phyloP scores from a whole-genome alignment of 2,329 filamentous ascomycete genomes.

The Alternaria gansuensis region DNA sequence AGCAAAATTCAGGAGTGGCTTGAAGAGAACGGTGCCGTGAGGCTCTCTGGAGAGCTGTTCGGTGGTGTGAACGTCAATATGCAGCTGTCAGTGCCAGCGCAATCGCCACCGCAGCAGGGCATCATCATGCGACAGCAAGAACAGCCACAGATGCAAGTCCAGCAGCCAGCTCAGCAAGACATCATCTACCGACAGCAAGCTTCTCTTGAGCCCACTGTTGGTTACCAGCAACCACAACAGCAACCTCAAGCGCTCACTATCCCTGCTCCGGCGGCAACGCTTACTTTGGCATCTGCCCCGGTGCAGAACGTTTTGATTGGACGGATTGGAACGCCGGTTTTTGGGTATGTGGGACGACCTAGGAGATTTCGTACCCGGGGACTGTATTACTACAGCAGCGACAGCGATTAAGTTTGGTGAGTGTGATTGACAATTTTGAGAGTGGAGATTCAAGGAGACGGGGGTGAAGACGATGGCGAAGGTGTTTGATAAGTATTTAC shows the following conservation, averaged over 20 bases:
- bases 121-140: background rate
- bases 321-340: background rate
- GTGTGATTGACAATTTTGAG: background rate
- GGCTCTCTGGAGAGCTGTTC: background rate
- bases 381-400: background rate
- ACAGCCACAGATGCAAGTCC: background rate
- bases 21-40: background rate
- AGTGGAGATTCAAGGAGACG: background rate
- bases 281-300: background rate
- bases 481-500: fast-evolving
- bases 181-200: background rate
- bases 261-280: background rate
- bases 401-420: background rate
- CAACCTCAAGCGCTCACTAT: background rate
- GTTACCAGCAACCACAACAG: background rate
- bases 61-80: background rate
- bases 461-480: background rate
- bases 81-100: background rate
- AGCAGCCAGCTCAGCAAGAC: background rate
- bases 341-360: background rate
- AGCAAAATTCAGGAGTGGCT: background rate
- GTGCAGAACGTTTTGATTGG: background rate
- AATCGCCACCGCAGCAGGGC: background rate
- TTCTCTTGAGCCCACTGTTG: background rate
- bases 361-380: background rate